Percentiles rank a stretch among this genome's conserved stretches.
phyloP scores from a whole-genome alignment of 345 rosid species.

The Erodium maritimum region DNA sequence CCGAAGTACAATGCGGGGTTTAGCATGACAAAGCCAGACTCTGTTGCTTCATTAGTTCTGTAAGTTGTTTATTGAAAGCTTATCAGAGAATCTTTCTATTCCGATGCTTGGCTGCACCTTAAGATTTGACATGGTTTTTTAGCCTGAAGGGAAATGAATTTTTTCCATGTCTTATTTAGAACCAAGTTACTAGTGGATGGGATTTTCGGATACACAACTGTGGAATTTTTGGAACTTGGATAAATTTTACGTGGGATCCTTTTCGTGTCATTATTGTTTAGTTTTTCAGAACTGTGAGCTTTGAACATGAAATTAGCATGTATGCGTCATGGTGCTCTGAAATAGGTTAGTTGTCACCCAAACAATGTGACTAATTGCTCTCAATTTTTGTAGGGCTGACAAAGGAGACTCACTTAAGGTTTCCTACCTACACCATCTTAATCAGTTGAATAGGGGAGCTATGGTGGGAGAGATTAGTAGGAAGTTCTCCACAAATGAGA shows the following conservation, averaged over 20 bases:
- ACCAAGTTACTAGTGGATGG: too few species aligned
- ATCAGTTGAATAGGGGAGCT: constrained; percentile 31
- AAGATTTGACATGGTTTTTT: neutral
- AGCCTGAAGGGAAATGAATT: too few species aligned
- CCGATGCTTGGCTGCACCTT: neutral
- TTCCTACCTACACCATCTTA: constrained; percentile 34
- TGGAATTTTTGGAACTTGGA: neutral
- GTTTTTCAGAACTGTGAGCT: too few species aligned
- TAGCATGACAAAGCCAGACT: constrained; percentile 36
- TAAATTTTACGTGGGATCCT: too few species aligned
- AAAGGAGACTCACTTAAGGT: constrained; percentile 48
- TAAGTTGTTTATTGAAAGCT: constrained; percentile 16
- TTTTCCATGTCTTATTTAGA: too few species aligned
- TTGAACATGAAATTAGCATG: too few species aligned
- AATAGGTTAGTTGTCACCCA: neutral
- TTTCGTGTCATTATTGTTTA: too few species aligned
- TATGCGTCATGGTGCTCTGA: neutral
- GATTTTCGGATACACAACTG: too few species aligned
- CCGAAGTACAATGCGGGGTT: constrained; percentile 47
- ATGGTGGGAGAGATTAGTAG: constrained; percentile 40
- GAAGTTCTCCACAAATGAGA: constrained; percentile 50
- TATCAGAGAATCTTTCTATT: neutral
- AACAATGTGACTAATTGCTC: neutral
- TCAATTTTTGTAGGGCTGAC: constrained; percentile 37
- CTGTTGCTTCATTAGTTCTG: constrained; percentile 36